Percentiles rank a stretch among this genome's conserved stretches.
These are phyloP conservation scores for Blechomonas ayalai DNA, from an alignment of 208 protist genomes.

Conservation along the genomic window DNA sequence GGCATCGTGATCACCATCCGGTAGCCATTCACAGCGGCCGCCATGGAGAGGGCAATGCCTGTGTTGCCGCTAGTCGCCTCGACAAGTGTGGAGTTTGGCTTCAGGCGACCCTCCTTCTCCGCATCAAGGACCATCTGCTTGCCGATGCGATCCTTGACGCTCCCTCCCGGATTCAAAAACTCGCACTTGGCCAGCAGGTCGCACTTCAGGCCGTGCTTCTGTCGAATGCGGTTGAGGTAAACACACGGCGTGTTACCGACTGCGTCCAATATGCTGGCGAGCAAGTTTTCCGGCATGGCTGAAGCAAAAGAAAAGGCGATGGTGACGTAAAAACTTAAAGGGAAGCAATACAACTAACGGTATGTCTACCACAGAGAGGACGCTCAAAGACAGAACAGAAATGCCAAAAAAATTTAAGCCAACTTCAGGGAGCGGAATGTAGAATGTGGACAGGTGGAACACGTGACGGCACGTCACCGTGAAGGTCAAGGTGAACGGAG, in stretches of 20 bases:
- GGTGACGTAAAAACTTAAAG: no score
- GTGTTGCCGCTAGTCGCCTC: constrained; percentile 97
- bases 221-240: constrained; percentile 74
- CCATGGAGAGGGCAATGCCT: constrained; percentile 94
- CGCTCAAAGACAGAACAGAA: no score
- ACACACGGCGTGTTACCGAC: constrained; percentile 88
- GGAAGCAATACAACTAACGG: no score
- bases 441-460: no score
- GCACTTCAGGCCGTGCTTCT: constrained; percentile 67
- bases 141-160: constrained; percentile 98
- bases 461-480: no score
- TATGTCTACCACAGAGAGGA: no score
- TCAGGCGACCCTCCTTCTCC: constrained; percentile 87
- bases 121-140: constrained; percentile 94
- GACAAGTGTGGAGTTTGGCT: constrained; percentile 92
- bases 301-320: no score
- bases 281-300: no score
- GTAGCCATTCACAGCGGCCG: constrained; percentile 94
- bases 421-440: no score
- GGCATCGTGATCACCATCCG: constrained; percentile 96
- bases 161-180: constrained; percentile 91
- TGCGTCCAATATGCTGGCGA: constrained; percentile 56
- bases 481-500: no score
- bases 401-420: no score
- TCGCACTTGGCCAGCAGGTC: constrained; percentile 91